Base-by-base conservation (phyloP, 202 grass and related monocot species). In the Brachypodium distachyon region DNA sequence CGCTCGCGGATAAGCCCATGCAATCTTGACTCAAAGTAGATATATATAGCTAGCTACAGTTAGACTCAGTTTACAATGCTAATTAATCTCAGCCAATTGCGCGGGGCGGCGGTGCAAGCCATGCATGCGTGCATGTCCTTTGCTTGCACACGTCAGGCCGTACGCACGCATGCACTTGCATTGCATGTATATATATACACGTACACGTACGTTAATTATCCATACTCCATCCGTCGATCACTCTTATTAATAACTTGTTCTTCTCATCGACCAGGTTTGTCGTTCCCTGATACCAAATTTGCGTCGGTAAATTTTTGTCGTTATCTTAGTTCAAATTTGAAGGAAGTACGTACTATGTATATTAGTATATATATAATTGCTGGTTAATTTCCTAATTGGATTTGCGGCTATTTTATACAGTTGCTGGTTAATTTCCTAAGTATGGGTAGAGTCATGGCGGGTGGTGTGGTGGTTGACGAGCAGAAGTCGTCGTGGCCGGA, bases 401-500 rank as follows among this genome's bases (percentile, higher is more conserved):
- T 19, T 33, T 40, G 3, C 18, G 16, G n/a, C n/a, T n/a, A n/a
- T n/a, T n/a, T n/a, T 33, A 1, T 12, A 6, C n/a, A 38, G 1
- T 22, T 63, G 10, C 18, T 63, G 41, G 26, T 48, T 19, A 2
- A 7, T 13, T 33, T 23, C 19, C 47, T 18, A 51, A 21, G 2
- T 25, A 66, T 66, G 62, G 53, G 13, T 12, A 29, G 53, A 21
- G 72, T 29, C 70, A 47, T 47, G 53, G 39, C 38, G 18, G 16
- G 10, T 13, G 61, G 37, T 43, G 51, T 5, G 13, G 47, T 14
- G 14, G 38, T 13, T 3, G 25, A 59, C 16, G 72, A 74, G 37
- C 37, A 9, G 28, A 80, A 70, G 65, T 48, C 65, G 21, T 57
- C 51, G 52, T 80, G 65, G 64, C 77, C 66, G 29, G 77, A 80